Percentiles rank a stretch among this genome's conserved stretches.
Conservation (phyloP, 2,329 filamentous ascomycete genomes). For the Colletotrichum tanaceti region DNA sequence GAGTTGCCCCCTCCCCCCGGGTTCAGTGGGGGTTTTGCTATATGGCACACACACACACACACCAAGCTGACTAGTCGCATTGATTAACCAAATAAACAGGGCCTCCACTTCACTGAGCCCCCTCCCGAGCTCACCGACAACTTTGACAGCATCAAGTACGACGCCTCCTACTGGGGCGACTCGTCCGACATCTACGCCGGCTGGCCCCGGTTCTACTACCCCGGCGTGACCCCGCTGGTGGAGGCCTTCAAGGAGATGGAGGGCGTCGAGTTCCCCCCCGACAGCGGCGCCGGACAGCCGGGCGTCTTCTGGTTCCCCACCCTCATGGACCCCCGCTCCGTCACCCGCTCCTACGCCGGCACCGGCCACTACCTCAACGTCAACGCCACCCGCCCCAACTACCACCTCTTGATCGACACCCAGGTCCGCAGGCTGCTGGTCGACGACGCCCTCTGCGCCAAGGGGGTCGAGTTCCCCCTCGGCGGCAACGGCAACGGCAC, state of each 20-base stretch:
- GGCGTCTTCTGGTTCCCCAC: constrained; percentile 58
- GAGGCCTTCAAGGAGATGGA: constrained; percentile 53
- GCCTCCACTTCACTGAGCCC: constrained; percentile 36
- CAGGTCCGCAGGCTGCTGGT: constrained; percentile 50
- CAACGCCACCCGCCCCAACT: constrained; percentile 49
- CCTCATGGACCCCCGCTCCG: constrained; percentile 53
- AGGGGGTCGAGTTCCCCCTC: constrained; percentile 47
- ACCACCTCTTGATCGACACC: constrained; percentile 50
- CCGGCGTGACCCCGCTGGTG: constrained; percentile 48
- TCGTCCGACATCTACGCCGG: constrained; percentile 51
- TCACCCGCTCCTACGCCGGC: constrained; percentile 53
- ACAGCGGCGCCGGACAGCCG: constrained; percentile 54
- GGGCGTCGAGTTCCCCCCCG: constrained; percentile 52
- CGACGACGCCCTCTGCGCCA: constrained; percentile 46
- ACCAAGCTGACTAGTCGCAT: background rate
- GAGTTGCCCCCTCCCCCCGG: no score
- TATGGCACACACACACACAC: no score
- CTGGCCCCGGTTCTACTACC: constrained; percentile 55
- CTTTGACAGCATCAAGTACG: constrained; percentile 46
- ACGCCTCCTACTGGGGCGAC: constrained; percentile 53
- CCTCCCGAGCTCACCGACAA: constrained; percentile 43
- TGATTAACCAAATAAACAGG: constrained; percentile 1
- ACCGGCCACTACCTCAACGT: constrained; percentile 51
- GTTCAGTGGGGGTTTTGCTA: no score
- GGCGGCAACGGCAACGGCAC: no score